These are phyloP conservation scores for Rubroboletus satanas DNA, from an alignment of 768 basidiomycete species.

Conservation along the genomic window DNA sequence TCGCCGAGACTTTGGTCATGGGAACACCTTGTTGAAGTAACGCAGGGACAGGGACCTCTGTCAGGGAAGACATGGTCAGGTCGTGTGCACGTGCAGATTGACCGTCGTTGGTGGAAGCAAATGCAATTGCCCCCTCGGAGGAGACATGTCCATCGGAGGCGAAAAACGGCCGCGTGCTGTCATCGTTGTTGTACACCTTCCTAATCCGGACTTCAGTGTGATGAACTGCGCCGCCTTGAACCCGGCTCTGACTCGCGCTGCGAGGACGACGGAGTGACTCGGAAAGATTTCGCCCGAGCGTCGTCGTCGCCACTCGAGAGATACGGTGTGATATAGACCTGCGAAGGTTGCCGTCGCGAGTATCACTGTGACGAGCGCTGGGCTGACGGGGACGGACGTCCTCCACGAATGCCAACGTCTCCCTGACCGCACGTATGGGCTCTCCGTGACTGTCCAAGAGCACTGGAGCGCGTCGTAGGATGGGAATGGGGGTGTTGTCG, in stretches of 20 bases:
- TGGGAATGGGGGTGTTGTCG: conserved; percentile 13
- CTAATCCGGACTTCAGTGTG: conserved; percentile 20
- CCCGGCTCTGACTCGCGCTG: conserved; percentile 5
- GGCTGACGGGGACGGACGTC: neutral
- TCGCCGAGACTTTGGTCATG: conserved; percentile 81
- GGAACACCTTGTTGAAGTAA: conserved; percentile 59
- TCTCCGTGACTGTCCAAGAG: conserved; percentile 33
- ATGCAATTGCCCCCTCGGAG: neutral
- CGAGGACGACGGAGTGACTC: conserved; percentile 16
- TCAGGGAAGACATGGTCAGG: conserved; percentile 11
- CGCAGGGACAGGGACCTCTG: conserved; percentile 52
- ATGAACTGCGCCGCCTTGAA: neutral
- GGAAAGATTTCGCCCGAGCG: conserved; percentile 30
- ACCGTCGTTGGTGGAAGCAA: neutral
- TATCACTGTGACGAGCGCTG: neutral
- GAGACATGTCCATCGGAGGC: neutral
- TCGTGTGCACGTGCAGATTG: neutral
- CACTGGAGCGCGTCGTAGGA: conserved; percentile 38
- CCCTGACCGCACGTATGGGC: conserved; percentile 8
- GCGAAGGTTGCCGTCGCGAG: conserved; percentile 18
- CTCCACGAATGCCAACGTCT: conserved; percentile 1
- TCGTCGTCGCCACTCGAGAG: conserved; percentile 29
- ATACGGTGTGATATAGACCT: conserved; percentile 37
- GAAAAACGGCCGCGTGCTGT: neutral
- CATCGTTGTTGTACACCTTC: conserved; percentile 10